Percentiles rank a stretch among this genome's conserved stretches.
Conservation (phyloP, 257 asterid species). For the Leonotis leonurus region DNA sequence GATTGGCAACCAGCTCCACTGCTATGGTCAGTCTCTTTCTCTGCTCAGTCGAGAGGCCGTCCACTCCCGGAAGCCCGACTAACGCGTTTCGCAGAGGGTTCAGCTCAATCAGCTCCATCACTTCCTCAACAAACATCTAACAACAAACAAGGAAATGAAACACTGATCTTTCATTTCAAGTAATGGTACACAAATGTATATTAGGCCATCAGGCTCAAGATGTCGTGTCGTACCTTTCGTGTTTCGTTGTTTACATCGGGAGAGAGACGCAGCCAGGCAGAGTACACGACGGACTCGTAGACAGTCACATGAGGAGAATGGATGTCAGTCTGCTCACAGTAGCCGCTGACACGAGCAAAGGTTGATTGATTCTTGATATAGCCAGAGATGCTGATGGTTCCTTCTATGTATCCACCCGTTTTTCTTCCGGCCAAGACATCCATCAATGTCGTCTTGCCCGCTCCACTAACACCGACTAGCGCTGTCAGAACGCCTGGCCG, state of each 20-base stretch:
- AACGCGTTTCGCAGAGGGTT: conserved; percentile 50
- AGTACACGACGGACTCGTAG: conserved; percentile 69
- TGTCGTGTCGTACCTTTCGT: conserved; percentile 32
- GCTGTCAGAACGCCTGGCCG: conserved; percentile 87
- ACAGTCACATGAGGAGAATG: conserved; percentile 88
- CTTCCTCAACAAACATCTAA: conserved; percentile 84
- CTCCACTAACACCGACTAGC: conserved; percentile 86
- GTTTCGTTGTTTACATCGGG: conserved; percentile 49
- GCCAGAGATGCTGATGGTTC: conserved; percentile 73
- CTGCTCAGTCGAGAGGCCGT: conserved; percentile 84
- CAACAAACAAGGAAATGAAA: background rate
- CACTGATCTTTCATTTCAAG: background rate
- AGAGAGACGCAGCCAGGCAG: conserved; percentile 90
- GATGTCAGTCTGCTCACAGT: conserved; percentile 86
- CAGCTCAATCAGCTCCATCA: conserved; percentile 82
- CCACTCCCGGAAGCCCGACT: conserved; percentile 87
- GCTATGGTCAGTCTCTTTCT: conserved; percentile 87
- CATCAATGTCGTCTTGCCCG: conserved; percentile 88
- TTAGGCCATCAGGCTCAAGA: background rate
- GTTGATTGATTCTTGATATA: conserved; percentile 78
- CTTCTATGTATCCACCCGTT: conserved; percentile 73
- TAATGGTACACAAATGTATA: background rate
- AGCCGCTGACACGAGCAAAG: conserved; percentile 81
- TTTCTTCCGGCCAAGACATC: conserved; percentile 90
- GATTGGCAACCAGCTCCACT: conserved; percentile 82